phyloP scores from a whole-genome alignment of 2,329 filamentous ascomycete genomes.

The Aspergillus hiratsukae region DNA sequence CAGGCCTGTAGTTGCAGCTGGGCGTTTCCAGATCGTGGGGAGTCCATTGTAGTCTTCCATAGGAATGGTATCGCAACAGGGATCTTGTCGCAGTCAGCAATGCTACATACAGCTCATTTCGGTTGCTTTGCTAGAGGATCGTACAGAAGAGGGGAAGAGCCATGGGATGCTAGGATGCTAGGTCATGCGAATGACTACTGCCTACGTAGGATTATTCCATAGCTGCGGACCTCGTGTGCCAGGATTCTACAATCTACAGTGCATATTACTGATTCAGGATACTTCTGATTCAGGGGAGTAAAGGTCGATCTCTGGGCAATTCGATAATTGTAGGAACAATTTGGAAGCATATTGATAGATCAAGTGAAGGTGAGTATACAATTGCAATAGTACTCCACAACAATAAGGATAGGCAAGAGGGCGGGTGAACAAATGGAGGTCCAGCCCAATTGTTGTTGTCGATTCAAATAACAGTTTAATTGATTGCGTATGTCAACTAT shows the following conservation, averaged over 20 bases:
- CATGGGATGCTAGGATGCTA: too few species aligned
- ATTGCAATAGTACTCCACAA: background rate
- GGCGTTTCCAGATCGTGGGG: conserved; percentile 25
- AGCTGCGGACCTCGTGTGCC: background rate
- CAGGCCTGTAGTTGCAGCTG: conserved; percentile 3
- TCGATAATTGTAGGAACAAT: background rate
- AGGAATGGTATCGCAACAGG: conserved; percentile 16
- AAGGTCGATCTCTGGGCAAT: background rate
- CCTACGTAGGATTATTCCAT: too few species aligned
- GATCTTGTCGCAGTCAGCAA: conserved; percentile 1
- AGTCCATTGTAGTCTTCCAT: conserved; percentile 7
- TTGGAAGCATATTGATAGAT: background rate
- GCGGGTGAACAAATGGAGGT: background rate
- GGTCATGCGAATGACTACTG: too few species aligned
- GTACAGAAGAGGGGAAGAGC: background rate
- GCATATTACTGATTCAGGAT: background rate
- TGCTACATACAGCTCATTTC: background rate
- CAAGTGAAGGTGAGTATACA: background rate
- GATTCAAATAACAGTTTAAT: background rate
- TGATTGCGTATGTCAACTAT: background rate
- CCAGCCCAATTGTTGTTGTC: too few species aligned
- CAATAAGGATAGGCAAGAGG: background rate
- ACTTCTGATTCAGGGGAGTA: background rate
- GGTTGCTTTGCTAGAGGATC: conserved; percentile 11
- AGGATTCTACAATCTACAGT: background rate